phyloP scores from a whole-genome alignment of 257 asterid species.

The Primulina huaijiensis region DNA sequence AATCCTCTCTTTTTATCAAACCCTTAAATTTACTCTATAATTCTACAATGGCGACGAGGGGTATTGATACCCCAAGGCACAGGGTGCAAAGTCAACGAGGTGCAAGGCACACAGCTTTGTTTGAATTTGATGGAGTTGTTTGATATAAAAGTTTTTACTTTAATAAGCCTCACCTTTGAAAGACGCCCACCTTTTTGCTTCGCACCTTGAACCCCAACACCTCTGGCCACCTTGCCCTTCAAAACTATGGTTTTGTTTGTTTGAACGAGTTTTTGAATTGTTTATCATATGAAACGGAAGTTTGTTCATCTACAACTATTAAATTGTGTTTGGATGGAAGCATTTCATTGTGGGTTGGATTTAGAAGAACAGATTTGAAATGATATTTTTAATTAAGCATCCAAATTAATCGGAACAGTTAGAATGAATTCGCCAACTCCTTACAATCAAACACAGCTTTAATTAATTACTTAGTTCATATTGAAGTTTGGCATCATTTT shows the following conservation, averaged over 20 bases:
- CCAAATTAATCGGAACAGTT: neutral
- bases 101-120: neutral
- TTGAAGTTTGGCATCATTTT: conserved; percentile 6
- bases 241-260: neutral
- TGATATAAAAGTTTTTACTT: neutral
- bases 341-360: too few relatives aligned
- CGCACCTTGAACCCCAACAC: neutral
- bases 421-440: neutral
- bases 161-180: neutral
- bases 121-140: neutral
- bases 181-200: neutral
- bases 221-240: neutral
- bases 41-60: neutral
- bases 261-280: neutral
- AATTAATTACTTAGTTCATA: neutral
- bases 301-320: neutral
- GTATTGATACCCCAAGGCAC: neutral
- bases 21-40: too few relatives aligned
- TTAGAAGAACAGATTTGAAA: too few relatives aligned
- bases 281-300: neutral
- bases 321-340: too few relatives aligned
- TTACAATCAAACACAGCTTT: neutral
- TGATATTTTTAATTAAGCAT: too few relatives aligned
- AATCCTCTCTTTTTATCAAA: neutral
- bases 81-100: neutral